phyloP scores from a whole-genome alignment of 208 protist species.

The Trypanosoma melophagium region DNA sequence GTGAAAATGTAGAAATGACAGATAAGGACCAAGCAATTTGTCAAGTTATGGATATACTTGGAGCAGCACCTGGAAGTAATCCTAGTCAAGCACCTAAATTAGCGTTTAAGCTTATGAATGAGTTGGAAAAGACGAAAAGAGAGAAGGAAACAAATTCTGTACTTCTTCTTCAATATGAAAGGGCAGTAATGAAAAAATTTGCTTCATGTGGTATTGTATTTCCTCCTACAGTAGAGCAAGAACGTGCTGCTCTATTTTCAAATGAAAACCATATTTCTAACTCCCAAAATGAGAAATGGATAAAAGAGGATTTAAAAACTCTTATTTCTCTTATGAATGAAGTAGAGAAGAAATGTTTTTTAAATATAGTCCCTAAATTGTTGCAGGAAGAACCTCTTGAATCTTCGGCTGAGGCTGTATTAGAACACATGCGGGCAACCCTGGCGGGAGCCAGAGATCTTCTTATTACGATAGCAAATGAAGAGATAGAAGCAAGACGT shows the following conservation, averaged over 20 bases:
- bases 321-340: slow-evolving; percentile 20
- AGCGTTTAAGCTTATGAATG: slow-evolving; percentile 44
- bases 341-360: slow-evolving; percentile 13
- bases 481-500: slow-evolving; percentile 5
- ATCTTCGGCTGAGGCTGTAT: slow-evolving; percentile 16
- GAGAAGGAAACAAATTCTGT: slow-evolving; percentile 45
- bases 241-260: slow-evolving; percentile 15
- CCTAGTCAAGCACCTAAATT: slow-evolving; percentile 27
- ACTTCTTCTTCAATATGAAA: slow-evolving; percentile 55
- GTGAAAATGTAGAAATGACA: slow-evolving; percentile 6
- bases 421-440: slow-evolving; percentile 25
- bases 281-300: slow-evolving; percentile 17
- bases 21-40: slow-evolving; percentile 14
- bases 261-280: not conserved
- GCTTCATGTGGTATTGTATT: slow-evolving; percentile 42
- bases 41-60: slow-evolving; percentile 65
- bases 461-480: slow-evolving; percentile 6
- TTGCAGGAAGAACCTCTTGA: slow-evolving; percentile 4
- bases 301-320: slow-evolving; percentile 10
- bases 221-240: slow-evolving; percentile 30
- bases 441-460: slow-evolving; percentile 15
- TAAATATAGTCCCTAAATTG: slow-evolving; percentile 18
- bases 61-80: slow-evolving; percentile 3
- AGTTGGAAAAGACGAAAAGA: slow-evolving; percentile 47
- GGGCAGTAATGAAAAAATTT: slow-evolving; percentile 35